Evolutionary conservation across 2,329 filamentous ascomycete species (phyloP).

Genomic region (Arthroderma sp.): DNA sequence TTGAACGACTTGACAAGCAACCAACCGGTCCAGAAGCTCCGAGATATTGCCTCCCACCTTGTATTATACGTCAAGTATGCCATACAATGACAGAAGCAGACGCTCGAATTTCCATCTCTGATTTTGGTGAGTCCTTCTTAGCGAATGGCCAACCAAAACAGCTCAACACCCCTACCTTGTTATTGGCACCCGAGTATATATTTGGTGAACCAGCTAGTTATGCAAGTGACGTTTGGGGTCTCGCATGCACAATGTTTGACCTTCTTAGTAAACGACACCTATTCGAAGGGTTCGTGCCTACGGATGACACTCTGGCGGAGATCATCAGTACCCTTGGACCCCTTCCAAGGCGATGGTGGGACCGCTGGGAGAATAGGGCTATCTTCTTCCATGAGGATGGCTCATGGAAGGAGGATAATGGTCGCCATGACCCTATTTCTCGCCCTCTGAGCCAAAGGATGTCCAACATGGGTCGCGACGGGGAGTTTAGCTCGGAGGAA

Average conservation of each 20-base stretch:
- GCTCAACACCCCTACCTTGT: constrained; percentile 1
- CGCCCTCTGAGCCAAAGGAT: not conserved
- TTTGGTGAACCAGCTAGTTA: constrained; percentile 5
- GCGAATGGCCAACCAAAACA: not conserved
- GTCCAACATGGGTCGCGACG: not conserved
- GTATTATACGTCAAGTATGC: not conserved
- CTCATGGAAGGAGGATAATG: constrained; percentile 1
- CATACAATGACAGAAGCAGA: not conserved
- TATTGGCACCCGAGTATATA: constrained; percentile 2
- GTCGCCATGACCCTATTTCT: not conserved
- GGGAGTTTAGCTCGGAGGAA: not conserved
- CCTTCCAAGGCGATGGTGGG: constrained; percentile 6
- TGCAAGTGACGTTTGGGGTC: constrained; percentile 6
- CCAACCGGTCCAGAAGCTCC: not conserved
- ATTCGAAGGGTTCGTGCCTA: constrained; percentile 1
- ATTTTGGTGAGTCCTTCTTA: not conserved
- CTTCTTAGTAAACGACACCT: constrained; percentile 5
- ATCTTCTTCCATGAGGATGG: constrained; percentile 6
- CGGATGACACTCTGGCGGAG: constrained; percentile 6
- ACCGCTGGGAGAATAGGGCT: constrained; percentile 2
- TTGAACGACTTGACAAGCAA: constrained; percentile 13
- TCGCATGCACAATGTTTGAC: constrained; percentile 6
- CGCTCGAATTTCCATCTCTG: constrained; percentile 1
- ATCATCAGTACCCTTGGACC: constrained; percentile 8
- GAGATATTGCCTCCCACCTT: not conserved